phyloP scores from a whole-genome alignment of 768 basidiomycete species.

The Lentinula aciculospora region DNA sequence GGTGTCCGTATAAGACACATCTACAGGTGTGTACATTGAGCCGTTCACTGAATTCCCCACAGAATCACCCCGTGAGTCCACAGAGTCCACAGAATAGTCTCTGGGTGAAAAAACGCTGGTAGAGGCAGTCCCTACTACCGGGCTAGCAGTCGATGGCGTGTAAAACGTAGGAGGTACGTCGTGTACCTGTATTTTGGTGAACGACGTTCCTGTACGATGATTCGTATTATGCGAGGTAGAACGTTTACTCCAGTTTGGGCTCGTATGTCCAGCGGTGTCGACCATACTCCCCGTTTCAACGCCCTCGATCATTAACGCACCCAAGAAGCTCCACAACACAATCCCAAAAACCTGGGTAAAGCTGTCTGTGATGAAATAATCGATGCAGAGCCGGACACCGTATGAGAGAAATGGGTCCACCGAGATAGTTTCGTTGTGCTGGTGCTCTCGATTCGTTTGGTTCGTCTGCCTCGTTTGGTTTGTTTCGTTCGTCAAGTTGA shows the following conservation, averaged over 20 bases:
- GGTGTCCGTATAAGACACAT: too few species aligned
- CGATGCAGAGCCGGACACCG: conserved; percentile 3
- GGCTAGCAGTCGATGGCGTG: too few species aligned
- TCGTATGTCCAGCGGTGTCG: not conserved
- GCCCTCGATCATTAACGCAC: not conserved
- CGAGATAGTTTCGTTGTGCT: not conserved
- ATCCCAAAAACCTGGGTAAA: not conserved
- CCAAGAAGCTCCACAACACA: not conserved
- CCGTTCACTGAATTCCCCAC: too few species aligned
- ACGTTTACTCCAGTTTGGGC: too few species aligned
- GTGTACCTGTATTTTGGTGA: not conserved
- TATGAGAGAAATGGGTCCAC: not conserved
- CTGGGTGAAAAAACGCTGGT: too few species aligned
- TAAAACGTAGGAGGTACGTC: not conserved
- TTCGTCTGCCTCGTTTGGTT: not conserved
- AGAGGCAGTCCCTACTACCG: too few species aligned
- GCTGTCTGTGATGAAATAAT: conserved; percentile 2
- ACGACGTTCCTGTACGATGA: not conserved
- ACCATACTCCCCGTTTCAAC: not conserved
- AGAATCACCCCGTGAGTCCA: too few species aligned
- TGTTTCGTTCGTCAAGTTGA: not conserved
- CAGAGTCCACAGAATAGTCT: too few species aligned
- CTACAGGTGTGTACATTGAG: too few species aligned
- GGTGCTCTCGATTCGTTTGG: too few species aligned
- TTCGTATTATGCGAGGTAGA: not conserved